Evolutionary conservation across 441 rosid genomes (phyloP).

Genomic region (Cnidoscolus chayamansa): DNA sequence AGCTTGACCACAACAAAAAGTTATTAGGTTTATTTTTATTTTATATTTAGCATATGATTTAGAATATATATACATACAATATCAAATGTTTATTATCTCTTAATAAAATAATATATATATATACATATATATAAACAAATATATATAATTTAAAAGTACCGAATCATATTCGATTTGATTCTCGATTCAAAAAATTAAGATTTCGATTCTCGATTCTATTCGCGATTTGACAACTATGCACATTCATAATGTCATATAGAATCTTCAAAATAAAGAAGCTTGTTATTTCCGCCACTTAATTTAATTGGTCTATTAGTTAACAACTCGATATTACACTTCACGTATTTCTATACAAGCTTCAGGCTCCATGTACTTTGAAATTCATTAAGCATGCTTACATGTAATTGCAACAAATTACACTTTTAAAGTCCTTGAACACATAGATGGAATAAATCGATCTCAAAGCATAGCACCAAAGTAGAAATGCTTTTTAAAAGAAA

Average conservation of each 20-base stretch:
- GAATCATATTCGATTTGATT: no score
- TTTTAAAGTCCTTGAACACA: not conserved
- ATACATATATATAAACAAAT: no score
- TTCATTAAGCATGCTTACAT: not conserved
- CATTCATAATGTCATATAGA: not conserved
- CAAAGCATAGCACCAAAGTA: conserved; percentile 6
- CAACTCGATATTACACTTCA: not conserved
- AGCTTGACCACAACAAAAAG: no score
- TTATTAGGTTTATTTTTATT: no score
- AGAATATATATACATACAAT: no score
- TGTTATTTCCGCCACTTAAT: not conserved
- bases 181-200: no score
- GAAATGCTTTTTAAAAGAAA: not conserved
- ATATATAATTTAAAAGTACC: no score
- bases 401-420: not conserved
- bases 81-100: no score
- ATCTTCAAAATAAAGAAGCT: not conserved
- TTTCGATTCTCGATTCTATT: no score
- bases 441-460: not conserved
- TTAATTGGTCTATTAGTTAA: not conserved
- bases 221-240: no score
- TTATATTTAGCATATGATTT: no score
- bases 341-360: not conserved
- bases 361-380: not conserved
- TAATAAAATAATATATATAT: no score